Evolutionary conservation across 2,329 filamentous ascomycete species (phyloP), one percentile per base, ranked within the genome.

Genomic region (Phaeosphaeriaceae sp.): DNA sequence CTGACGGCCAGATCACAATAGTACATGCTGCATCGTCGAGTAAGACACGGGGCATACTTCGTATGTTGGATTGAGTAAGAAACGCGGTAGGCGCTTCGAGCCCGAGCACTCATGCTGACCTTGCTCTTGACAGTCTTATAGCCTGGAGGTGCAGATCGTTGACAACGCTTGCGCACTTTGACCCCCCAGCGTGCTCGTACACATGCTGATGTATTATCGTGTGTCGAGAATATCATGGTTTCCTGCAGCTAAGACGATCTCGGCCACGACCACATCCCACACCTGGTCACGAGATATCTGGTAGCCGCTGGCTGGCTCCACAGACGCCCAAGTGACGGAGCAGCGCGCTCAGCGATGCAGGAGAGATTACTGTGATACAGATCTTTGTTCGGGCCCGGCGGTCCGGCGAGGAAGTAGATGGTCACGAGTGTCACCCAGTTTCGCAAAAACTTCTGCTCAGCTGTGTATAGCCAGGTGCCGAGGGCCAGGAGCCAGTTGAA

Each of bases 351-450:
- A 22, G 27, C 48, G 31, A 36, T 36, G 31, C 31, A 36, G 19
- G 6, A 42, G 33, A 42, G 33, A 40, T 40, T 40, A 15, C 17
- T 40, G 60, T 66, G 54, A 63, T 54, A 62, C 58, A 57, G 65
- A 57, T 48, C 45, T 41, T 56, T 57, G 58, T 56, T 59, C 69
- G 71, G 70, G 58, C 54, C 63, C 61, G n/a, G 57, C 69, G 69
- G 70, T 68, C 72, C 69, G 68, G 51, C 53, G 56, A 65, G 63
- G 57, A 63, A 53, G 44, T 33, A 42, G 50, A 54, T 62, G 48
- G 58, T 66, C 65, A 65, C 61, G 61, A 62, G 55, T 22, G 50
- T 46, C 44, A 9, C 17, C 27, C 48, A 25, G 41, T 24, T 45
- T 54, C 42, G 44, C 24, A 21, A 53, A 50, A 20, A 2, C 48